These are phyloP conservation scores for Zygotorulaspora florentina DNA, from an alignment of 805 yeast genomes.

Conservation along the genomic window DNA sequence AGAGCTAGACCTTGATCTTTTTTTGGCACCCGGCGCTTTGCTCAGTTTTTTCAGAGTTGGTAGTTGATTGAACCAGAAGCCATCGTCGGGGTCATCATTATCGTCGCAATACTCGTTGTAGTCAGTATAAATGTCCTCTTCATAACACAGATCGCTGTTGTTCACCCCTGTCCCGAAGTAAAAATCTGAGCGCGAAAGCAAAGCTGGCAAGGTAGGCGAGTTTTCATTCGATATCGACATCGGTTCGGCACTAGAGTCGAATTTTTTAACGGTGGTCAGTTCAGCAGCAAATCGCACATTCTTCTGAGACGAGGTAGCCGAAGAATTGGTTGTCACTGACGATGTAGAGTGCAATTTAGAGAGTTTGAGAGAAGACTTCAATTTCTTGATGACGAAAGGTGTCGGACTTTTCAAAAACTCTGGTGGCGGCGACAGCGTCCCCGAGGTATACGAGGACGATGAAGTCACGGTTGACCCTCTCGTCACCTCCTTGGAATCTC, in stretches of 20 bases:
- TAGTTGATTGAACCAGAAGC: conserved; percentile 19
- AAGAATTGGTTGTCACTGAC: conserved; percentile 12
- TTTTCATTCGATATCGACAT: conserved; percentile 56
- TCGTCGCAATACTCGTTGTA: conserved; percentile 7
- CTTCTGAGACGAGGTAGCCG: conserved; percentile 37
- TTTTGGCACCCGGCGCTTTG: background rate
- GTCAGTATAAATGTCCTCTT: conserved; percentile 7
- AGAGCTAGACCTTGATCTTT: background rate
- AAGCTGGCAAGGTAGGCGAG: conserved; percentile 35
- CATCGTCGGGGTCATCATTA: conserved; percentile 12
- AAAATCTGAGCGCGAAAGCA: conserved; percentile 15
- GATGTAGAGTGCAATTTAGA: conserved; percentile 11
- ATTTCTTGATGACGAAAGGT: conserved; percentile 9
- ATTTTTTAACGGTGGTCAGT: conserved; percentile 59
- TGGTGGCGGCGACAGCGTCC: conserved; percentile 4
- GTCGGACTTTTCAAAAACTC: conserved; percentile 1
- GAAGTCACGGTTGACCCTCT: background rate
- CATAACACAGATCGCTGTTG: conserved; percentile 1
- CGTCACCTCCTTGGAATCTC: background rate
- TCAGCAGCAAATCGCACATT: conserved; percentile 62
- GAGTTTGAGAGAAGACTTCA: conserved; percentile 29
- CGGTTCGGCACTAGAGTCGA: conserved; percentile 59
- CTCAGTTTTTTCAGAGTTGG: conserved; percentile 10
- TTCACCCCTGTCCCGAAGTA: background rate
- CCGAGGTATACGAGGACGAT: background rate